Evolutionary conservation across 2,329 filamentous ascomycete genomes (phyloP), one percentile per base, ranked within the genome.

Genomic region (Phialemoniopsis sp.): DNA sequence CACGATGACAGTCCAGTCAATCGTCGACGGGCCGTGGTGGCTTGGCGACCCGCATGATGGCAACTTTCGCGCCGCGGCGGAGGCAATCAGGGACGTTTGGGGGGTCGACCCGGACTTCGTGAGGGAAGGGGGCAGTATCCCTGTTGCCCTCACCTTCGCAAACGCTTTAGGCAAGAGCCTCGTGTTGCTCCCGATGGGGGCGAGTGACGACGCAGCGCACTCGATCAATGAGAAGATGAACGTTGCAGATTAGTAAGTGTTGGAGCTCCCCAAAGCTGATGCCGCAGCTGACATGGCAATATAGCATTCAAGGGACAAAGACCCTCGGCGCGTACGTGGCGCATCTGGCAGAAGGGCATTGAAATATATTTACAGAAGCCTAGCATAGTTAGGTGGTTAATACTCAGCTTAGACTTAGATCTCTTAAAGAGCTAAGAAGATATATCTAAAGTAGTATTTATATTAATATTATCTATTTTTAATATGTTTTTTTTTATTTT

Each of bases 201-300:
- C 87, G 72, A 94, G 87, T 32, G 98, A 91, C 2, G 93, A 97
- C 61, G 90, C 87, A 31, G 93, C 93, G 8, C 93, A 98, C 69
- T 95, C 89, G 28, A 94, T 96, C 67, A 98, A 98, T 63, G 93
- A 97, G 79, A 96, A 95, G 77, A 74, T 98, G 42, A 93, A 98
- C 65, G 89, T n/a, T n/a, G n/a, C n/a, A n/a, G n/a, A n/a, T n/a
- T n/a, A n/a, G n/a, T n/a, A n/a, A n/a, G n/a, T n/a, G n/a, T n/a
- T n/a, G n/a, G n/a, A n/a, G n/a, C n/a, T n/a, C n/a, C n/a, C n/a
- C n/a, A n/a, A n/a, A n/a, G n/a, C n/a, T n/a, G n/a, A n/a, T n/a
- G n/a, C n/a, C n/a, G n/a, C n/a, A n/a, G n/a, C n/a, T n/a, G n/a
- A n/a, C n/a, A n/a, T n/a, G 87, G 77, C 81, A 79, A 59, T 98